Evolutionary conservation across 805 yeast genomes (phyloP), one percentile per base, ranked within the genome.

Genomic region (Scheffersomyces coipomensis): DNA sequence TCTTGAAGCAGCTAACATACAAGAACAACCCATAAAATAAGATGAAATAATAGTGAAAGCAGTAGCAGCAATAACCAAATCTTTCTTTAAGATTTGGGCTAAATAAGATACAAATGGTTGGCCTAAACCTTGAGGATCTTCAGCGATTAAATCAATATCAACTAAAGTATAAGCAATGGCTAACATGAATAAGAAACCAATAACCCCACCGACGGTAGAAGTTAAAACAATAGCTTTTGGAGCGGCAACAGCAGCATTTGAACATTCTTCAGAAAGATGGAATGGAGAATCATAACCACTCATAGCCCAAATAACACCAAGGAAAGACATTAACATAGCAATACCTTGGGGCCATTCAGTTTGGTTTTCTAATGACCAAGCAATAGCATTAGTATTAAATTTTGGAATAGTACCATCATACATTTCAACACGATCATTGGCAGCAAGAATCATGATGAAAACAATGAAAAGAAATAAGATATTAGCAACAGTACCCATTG

Each of bases 231-330:
- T 81, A 21, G 86, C 85, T 43, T 72, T 69, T n/a, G 88, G 88
- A 8, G 83, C 79, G 4, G 85, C 85, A 11, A 66, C 60, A 25
- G 76, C 64, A 5, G 87, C 85, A 53, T 82, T 81, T 36, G 80
- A 62, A 48, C 83, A 77, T 52, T 83, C 89, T 60, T 83, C 90
- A n/a, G 85, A 72, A 44, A 83, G 64, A 52, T 84, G 88, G 66
- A 82, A 83, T 0, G 88, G 85, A 17, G 85, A 78, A 54, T 83
- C 88, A 53, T 80, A 84, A 18, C 88, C 88, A 33, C 83, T 74
- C 87, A 83, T 81, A 27, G 83, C 78, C 84, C 84, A 79, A 42
- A 78, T 76, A 26, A 75, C 81, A n/a, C 83, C 80, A 52, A 78
- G 55, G 58, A 79, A 79, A 4, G 79, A 66, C 70, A 78, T 68